Base-by-base conservation (phyloP, 306 rosid species). In the Quercus dentata region DNA sequence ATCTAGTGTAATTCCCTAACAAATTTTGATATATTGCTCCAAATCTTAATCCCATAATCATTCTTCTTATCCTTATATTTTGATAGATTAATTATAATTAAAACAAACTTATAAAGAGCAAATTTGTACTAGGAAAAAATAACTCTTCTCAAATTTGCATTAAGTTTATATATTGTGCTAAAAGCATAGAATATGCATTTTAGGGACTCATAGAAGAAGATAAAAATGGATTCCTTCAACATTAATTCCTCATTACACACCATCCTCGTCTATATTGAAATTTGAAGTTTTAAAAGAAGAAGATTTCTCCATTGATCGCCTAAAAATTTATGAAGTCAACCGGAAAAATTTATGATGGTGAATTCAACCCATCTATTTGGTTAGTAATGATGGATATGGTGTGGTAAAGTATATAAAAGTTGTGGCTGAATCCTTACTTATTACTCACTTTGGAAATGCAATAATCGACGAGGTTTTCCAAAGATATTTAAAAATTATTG, bases 121-220 rank as follows among this genome's bases (percentile, higher is more conserved):
- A 38, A 38, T 49, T 12, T 3, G 54, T 49, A 49, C 54, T 10
- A 12, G 17, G 17, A 49, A 49, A 10, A 12, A 13, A 20, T 58
- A 20, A 58, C 14, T 21, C 28, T 21, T 21, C 65, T 49, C 54
- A 49, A 13, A 49, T 49, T 49, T 49, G 30, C 65, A 2, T 21
- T 20, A 59, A 21, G 4, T 59, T 13, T 59, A 38, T 38, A 38
- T 38, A 23, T 6, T 10, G 14, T 59, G 15, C 28, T 8, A 59
- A 23, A 59, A 23, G 23, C 27, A 9, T 59, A 3, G 21, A 13
- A 8, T 23, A 12, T 49, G 15, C 23, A 6, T 59, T 23, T 2
- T 38, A 89, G 93, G 88, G 91, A 74, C 74, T 79, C 0, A 83
- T 85, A 65, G 82, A 81, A 49, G 86, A 89, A 68, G 89, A 79